Base-by-base conservation (phyloP, 2,329 filamentous ascomycete species). In the Incumbomyces delicatus region DNA sequence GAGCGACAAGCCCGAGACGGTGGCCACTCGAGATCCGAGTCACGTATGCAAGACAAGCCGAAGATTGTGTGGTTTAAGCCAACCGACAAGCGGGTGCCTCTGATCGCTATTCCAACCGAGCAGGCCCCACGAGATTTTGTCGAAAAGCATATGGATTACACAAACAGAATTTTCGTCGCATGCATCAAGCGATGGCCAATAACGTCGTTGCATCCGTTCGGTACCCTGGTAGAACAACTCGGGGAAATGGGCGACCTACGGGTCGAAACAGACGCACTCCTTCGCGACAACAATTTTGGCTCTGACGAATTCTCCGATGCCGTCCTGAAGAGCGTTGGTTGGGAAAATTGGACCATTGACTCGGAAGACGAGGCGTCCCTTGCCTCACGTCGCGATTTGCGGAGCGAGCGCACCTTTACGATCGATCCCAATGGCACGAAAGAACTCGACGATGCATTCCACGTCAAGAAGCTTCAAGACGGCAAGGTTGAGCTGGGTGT, bases 21-120 rank as follows among this genome's bases (percentile, higher is more conserved):
- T 52, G 76, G 77, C 54, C 69, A 71, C 45, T 81, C 84, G 52
- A 77, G 77, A 50, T 78, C 82, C 44, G 82, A 92, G 55, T 82
- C 84, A 54, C 86, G 89, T 45, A 80, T 86, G 53, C 88, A 94
- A 63, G 92, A 98, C 54, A 95, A 95, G 70, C 92, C 92, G 53
- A 98, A 98, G 80, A 98, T 98, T 68, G 92, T 98, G 35, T 98
- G 92, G 92, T 98, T 98, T 74, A 98, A 98, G 75, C 92, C 92
- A 49, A 98, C 92, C 1, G 92, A 98, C 70, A 96, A 98, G 78
- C 87, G 92, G 62, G 92, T 98, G 40, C 92, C 92, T 41, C 75
- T 98, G 55, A 98, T 98, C 66, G 92, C 92, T 45, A 98, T 98
- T 54, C 92, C 92, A 1, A 98, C 92, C 2, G 92, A 98, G 66